Evolutionary conservation across 495 filamentous ascomycete genomes (phyloP).

Genomic region (Darksidea phi): DNA sequence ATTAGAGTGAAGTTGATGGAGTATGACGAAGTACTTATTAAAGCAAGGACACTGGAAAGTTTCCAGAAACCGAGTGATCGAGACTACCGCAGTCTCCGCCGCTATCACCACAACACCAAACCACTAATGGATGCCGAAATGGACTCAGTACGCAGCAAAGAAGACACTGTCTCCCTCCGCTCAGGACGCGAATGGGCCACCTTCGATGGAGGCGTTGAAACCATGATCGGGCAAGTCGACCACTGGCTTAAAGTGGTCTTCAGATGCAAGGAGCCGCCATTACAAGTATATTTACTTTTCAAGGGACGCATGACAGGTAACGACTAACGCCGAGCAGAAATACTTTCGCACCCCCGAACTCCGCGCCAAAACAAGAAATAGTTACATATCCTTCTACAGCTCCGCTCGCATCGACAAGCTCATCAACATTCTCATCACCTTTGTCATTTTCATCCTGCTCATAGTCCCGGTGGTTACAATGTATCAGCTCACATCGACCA

Average conservation of each 20-base stretch:
- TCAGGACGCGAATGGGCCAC: conserved; percentile 44
- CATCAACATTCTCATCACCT: conserved; percentile 38
- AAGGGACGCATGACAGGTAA: neutral
- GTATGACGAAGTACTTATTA: conserved; percentile 45
- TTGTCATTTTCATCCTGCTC: conserved; percentile 44
- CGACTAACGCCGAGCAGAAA: conserved; percentile 6
- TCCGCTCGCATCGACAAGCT: conserved; percentile 40
- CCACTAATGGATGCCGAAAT: conserved; percentile 39
- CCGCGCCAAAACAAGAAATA: conserved; percentile 40
- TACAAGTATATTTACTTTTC: conserved; percentile 1
- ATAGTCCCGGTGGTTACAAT: conserved; percentile 46
- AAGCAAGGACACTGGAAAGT: conserved; percentile 40
- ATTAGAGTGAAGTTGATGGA: conserved; percentile 40
- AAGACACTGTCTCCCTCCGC: conserved; percentile 46
- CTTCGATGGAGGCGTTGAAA: conserved; percentile 46
- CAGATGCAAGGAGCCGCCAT: conserved; percentile 7
- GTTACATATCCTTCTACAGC: conserved; percentile 44
- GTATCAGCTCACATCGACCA: conserved; percentile 38
- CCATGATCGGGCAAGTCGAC: conserved; percentile 33
- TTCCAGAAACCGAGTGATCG: conserved; percentile 41
- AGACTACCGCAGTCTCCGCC: conserved; percentile 45
- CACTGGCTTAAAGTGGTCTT: conserved; percentile 31
- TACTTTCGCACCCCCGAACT: conserved; percentile 39
- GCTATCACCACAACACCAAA: conserved; percentile 40
- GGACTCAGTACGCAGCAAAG: conserved; percentile 43